Conservation (phyloP, 352 stramenopile species). For the Phytophthora litchii region DNA sequence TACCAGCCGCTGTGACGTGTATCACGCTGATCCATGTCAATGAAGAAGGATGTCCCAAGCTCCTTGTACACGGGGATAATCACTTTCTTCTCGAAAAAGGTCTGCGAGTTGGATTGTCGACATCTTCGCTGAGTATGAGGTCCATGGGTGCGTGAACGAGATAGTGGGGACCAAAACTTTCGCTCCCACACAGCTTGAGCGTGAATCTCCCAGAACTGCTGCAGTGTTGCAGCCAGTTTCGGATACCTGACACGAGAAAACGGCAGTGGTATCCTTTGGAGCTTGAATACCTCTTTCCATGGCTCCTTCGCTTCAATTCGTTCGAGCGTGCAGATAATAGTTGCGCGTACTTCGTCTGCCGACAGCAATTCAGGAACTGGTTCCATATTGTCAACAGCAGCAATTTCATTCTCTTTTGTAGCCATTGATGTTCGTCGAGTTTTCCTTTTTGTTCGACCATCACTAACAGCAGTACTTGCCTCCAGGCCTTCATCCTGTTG, state of each 20-base stretch:
- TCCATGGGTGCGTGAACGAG: background rate
- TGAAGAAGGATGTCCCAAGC: conserved; percentile 37
- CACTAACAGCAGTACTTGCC: background rate
- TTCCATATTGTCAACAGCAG: background rate
- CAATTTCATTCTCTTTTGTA: background rate
- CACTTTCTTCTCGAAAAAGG: conserved; percentile 27
- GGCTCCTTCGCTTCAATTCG: conserved; percentile 34
- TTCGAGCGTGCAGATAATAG: conserved; percentile 17
- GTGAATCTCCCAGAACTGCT: conserved; percentile 28
- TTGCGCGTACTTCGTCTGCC: background rate
- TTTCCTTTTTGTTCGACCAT: conserved; percentile 5
- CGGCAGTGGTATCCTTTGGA: conserved; percentile 18
- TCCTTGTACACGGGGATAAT: conserved; percentile 24
- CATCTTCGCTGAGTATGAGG: conserved; percentile 11
- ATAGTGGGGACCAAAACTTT: conserved; percentile 37
- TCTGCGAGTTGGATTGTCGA: conserved; percentile 32
- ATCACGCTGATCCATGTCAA: conserved; percentile 24
- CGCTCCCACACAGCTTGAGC: conserved; percentile 43
- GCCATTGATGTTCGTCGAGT: background rate
- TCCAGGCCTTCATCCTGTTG: background rate
- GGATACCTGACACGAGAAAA: conserved; percentile 21
- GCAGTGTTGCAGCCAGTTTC: conserved; percentile 13
- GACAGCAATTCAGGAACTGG: background rate
- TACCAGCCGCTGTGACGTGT: conserved; percentile 34
- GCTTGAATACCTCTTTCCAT: conserved; percentile 31